Base-by-base conservation (phyloP, 1,284 basidiomycete species). In the Spongispora temasekensis region DNA sequence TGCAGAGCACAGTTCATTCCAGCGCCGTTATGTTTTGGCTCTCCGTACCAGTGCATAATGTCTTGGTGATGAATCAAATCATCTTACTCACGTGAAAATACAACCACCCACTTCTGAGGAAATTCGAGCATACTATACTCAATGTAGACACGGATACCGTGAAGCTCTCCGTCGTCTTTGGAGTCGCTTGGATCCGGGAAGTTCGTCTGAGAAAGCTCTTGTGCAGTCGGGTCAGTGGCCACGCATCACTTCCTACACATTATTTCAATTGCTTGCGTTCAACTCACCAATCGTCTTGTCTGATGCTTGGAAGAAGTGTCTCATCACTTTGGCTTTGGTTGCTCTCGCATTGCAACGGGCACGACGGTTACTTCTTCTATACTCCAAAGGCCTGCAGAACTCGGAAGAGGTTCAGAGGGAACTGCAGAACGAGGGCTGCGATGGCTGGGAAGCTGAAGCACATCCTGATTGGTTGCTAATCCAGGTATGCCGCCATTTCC, bases 401-500 rank as follows among this genome's bases (percentile, higher is more conserved):
- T 17, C 56, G 0, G 71, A 74, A 27, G 78, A 79, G 2, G 69
- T 76, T 46, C 61, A 31, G 17, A 76, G 71, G 64, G 81, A 81
- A 57, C 55, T 73, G 2, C 59, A 68, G 30, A 77, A 78, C 48
- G 62, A 44, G 2, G 65, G 64, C 1, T 61, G 59, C n/a, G 56
- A 70, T 28, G 59, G 54, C 8, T 46, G 44, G 44, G 15, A 46
- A 3, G 44, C 44, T 5, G 53, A 64, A 5, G 46, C 44, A 13
- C 55, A 74, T 54, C 64, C 73, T 1, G 81, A 82, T 57, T 84
- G 83, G 82, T 66, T 83, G 0, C 60, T 83, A 5, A 74, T 83
- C n/a, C 81, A 83, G 74, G 78, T 81, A 19, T n/a, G 10, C 23
- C 25, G 10, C n/a, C n/a, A n/a, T n/a, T n/a, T n/a, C n/a, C n/a